Percentiles rank a stretch among this genome's conserved stretches.
Evolutionary conservation across 2,329 filamentous ascomycete species (phyloP).

Genomic region (Hansfordia pulvinata): DNA sequence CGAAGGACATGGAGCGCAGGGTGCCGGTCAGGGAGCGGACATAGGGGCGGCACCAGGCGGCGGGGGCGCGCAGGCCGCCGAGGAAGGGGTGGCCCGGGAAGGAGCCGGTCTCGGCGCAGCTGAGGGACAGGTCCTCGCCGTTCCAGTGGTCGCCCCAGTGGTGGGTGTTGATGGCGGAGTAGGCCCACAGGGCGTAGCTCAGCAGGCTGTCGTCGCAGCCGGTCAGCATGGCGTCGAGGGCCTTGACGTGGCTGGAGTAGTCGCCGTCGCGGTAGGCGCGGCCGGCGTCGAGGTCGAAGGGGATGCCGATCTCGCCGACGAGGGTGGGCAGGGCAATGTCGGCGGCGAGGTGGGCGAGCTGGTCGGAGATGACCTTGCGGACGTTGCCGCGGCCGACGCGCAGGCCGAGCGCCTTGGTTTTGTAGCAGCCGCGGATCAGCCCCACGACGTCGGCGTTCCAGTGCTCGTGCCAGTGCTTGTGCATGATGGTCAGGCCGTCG

Average conservation of each 20-base stretch:
- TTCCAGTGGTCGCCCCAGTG: conserved; percentile 13
- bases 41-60: conserved; percentile 9
- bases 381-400: conserved; percentile 8
- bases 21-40: conserved; percentile 5
- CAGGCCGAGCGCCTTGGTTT: conserved; percentile 7
- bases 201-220: conserved; percentile 10
- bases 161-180: conserved; percentile 9
- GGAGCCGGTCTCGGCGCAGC: conserved; percentile 9
- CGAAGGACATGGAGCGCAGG: conserved; percentile 5
- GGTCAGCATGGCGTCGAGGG: conserved; percentile 8
- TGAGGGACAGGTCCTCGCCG: conserved; percentile 12
- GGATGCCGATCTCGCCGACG: conserved; percentile 11
- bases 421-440: conserved; percentile 9
- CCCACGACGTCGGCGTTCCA: conserved; percentile 12
- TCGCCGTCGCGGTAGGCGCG: conserved; percentile 10
- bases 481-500: conserved; percentile 12
- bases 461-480: conserved; percentile 9
- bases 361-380: conserved; percentile 7
- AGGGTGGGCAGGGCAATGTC: conserved; percentile 7
- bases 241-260: conserved; percentile 9
- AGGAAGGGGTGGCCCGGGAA: conserved; percentile 6
- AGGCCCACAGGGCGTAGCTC: conserved; percentile 9
- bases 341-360: conserved; percentile 8
- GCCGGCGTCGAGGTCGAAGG: conserved; percentile 9
- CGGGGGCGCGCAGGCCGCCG: conserved; percentile 5